phyloP scores from a whole-genome alignment of 352 stramenopile species.

The Phytophthora pisi region DNA sequence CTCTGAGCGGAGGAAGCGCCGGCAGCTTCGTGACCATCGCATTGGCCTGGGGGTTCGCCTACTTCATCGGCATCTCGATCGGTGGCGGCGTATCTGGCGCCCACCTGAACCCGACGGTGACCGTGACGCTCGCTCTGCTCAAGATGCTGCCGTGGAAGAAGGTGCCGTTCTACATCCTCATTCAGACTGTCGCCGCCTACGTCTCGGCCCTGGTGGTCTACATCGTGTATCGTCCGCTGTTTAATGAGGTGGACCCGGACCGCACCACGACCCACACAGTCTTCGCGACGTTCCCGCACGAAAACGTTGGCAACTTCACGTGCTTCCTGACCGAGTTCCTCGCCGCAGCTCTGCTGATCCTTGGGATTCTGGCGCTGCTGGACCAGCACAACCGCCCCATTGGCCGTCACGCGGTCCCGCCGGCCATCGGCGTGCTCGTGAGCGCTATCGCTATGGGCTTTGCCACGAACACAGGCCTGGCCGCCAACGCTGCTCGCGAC shows the following conservation, averaged over 20 bases:
- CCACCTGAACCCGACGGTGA: slow-evolving; percentile 65
- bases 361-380: slow-evolving; percentile 71
- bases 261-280: slow-evolving; percentile 37
- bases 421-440: slow-evolving; percentile 74
- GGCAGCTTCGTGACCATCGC: slow-evolving; percentile 63
- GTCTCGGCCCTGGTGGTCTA: slow-evolving; percentile 46
- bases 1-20: slow-evolving; percentile 41
- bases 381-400: slow-evolving; percentile 80
- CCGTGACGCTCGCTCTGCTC: slow-evolving; percentile 49
- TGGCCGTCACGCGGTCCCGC: slow-evolving; percentile 66
- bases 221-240: slow-evolving; percentile 53
- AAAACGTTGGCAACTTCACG: slow-evolving; percentile 38
- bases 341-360: slow-evolving; percentile 49
- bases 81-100: slow-evolving; percentile 50
- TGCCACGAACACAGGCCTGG: slow-evolving; percentile 81
- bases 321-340: slow-evolving; percentile 51
- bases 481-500: slow-evolving; percentile 75
- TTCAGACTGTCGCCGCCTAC: slow-evolving; percentile 48
- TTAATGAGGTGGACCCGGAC: slow-evolving; percentile 48
- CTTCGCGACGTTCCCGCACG: slow-evolving; percentile 46
- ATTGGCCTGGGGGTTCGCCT: slow-evolving; percentile 58
- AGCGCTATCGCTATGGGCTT: slow-evolving; percentile 78
- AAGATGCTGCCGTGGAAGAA: slow-evolving; percentile 50
- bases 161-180: slow-evolving; percentile 48
- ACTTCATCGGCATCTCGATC: slow-evolving; percentile 58